Conservation (phyloP, 2,329 filamentous ascomycete genomes). For the Diaporthe ilicicola region DNA sequence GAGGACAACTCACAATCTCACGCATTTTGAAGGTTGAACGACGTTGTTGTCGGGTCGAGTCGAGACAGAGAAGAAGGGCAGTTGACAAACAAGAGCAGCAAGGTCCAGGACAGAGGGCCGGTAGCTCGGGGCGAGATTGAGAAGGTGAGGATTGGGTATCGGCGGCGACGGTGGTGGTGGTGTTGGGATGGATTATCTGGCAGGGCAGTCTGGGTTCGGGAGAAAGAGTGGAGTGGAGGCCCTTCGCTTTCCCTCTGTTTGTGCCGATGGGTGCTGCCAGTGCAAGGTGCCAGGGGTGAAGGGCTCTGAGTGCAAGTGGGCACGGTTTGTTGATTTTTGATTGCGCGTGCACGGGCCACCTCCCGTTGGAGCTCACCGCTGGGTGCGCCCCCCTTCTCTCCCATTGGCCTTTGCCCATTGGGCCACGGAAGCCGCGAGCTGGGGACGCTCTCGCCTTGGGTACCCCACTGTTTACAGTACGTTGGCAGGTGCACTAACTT, state of each 20-base stretch:
- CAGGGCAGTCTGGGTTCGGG: constrained; percentile 3
- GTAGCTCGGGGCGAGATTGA: constrained; percentile 26
- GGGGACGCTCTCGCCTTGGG: constrained; percentile 19
- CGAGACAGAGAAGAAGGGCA: constrained; percentile 18
- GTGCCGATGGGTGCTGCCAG: neutral
- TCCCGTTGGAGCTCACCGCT: constrained; percentile 5
- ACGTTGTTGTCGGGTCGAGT: constrained; percentile 23
- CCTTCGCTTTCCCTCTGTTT: constrained; percentile 1
- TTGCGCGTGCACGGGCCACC: constrained; percentile 8
- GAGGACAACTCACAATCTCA: constrained; percentile 71
- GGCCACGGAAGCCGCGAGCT: constrained; percentile 26
- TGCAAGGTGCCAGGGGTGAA: neutral
- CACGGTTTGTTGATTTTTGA: constrained; percentile 33
- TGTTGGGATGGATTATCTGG: constrained; percentile 15
- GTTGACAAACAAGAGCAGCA: constrained; percentile 11
- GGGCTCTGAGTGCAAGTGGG: constrained; percentile 2
- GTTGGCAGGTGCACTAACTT: constrained; percentile 25
- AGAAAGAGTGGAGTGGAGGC: constrained; percentile 20
- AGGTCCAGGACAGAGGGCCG: constrained; percentile 28
- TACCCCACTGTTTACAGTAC: constrained; percentile 18
- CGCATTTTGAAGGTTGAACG: constrained; percentile 65
- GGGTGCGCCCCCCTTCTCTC: neutral
- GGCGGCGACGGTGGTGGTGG: constrained; percentile 3
- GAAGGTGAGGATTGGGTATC: constrained; percentile 17
- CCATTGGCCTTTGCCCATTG: constrained; percentile 17